These are phyloP conservation scores for Russula griseocarnosa DNA, from an alignment of 768 basidiomycete species.

Conservation along the genomic window DNA sequence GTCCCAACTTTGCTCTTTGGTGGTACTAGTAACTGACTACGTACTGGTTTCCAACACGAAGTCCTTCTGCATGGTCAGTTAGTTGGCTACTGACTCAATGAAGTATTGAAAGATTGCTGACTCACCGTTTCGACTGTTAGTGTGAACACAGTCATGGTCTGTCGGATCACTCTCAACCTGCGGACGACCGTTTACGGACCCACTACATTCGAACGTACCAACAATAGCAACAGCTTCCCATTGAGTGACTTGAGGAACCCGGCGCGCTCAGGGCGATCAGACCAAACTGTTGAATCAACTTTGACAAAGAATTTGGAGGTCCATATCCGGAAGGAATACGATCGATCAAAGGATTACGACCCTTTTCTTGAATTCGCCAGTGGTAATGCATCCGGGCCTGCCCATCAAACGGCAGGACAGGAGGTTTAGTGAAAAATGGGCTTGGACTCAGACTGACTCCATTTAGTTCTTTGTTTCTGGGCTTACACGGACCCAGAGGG, in stretches of 20 bases:
- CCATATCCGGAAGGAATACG: slow-evolving; percentile 17
- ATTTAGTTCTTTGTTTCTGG: not conserved
- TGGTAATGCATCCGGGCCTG: not conserved
- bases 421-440: not conserved
- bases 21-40: not conserved
- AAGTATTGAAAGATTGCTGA: not conserved
- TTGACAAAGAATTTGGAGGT: slow-evolving; percentile 14
- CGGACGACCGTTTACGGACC: slow-evolving; percentile 26
- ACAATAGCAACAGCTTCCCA: slow-evolving; percentile 11
- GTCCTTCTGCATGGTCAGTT: slow-evolving; percentile 26
- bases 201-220: slow-evolving; percentile 14
- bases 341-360: not conserved
- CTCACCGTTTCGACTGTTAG: slow-evolving; percentile 1
- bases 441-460: not conserved
- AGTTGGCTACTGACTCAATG: not conserved
- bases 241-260: slow-evolving; percentile 12
- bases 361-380: not conserved
- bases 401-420: not conserved
- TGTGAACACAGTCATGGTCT: slow-evolving; percentile 25
- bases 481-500: not conserved
- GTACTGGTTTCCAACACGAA: not conserved
- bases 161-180: slow-evolving; percentile 28
- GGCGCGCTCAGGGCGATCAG: slow-evolving; percentile 1
- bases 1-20: not conserved
- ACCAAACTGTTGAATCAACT: not conserved